A percentile compares a stretch with the other conserved stretches of the same genome.
These are phyloP conservation scores for Alternaria gansuensis DNA, from an alignment of 2,329 filamentous ascomycete species.

Conservation along the genomic window DNA sequence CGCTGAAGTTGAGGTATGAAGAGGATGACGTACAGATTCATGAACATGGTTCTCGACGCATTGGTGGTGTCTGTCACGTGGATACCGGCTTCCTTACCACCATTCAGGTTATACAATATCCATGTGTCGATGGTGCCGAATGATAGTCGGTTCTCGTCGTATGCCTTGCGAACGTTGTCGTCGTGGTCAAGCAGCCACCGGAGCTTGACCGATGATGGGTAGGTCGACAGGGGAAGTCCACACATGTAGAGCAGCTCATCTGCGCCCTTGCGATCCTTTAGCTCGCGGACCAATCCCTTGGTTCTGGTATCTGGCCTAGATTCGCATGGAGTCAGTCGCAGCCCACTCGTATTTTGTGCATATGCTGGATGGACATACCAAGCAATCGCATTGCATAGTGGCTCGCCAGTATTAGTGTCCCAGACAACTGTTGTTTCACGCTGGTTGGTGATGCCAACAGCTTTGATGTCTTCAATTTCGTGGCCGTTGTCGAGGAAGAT, in stretches of 20 bases:
- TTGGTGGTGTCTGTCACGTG: conserved; percentile 89
- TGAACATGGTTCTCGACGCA: conserved; percentile 92
- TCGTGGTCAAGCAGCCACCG: conserved; percentile 81
- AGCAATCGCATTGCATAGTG: conserved; percentile 84
- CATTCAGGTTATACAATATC: conserved; percentile 86
- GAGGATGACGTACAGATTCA: conserved; percentile 68
- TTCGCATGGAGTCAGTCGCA: conserved; percentile 12
- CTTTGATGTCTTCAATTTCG: conserved; percentile 72
- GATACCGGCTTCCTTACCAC: conserved; percentile 70
- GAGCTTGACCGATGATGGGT: conserved; percentile 86
- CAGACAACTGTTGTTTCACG: conserved; percentile 87
- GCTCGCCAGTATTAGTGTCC: conserved; percentile 81
- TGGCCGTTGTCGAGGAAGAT: conserved; percentile 76
- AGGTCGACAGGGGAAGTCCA: conserved; percentile 85
- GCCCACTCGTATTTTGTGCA: not conserved
- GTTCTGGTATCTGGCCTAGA: conserved; percentile 78
- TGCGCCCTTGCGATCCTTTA: conserved; percentile 73
- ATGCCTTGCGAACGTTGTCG: conserved; percentile 73
- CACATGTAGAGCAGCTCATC: conserved; percentile 75
- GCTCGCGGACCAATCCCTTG: conserved; percentile 75
- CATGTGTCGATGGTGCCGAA: conserved; percentile 91
- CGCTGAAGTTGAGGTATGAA: conserved; percentile 6
- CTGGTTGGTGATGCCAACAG: conserved; percentile 89
- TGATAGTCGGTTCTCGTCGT: conserved; percentile 76
- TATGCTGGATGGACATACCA: conserved; percentile 61